Evolutionary conservation across 352 stramenopile genomes (phyloP), one percentile per base, ranked within the genome.

Genomic region (Phytopythium oedochilum): DNA sequence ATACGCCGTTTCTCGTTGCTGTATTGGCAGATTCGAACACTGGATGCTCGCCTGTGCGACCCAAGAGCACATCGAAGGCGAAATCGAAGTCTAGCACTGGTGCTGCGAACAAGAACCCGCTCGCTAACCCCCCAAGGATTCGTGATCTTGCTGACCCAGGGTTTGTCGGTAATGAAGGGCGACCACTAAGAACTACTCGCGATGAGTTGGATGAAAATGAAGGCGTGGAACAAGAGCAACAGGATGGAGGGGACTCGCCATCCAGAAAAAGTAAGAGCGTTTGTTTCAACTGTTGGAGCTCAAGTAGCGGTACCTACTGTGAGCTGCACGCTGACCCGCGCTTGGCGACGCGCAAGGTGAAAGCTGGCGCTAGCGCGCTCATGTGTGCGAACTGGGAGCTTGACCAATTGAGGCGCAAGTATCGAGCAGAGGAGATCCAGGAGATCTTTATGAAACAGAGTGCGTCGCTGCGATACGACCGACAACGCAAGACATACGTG

Each of bases 251-350:
- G 4, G 31, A 55, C 18, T 50, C 43, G 3, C 26, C 54, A 63
- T 23, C 50, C 34, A 3, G 64, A 58, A 35, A 53, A 18, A 36
- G 55, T 45, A 57, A 43, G 5, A 55, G 31, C 8, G 63, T 89
- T 6, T 98, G 92, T 63, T 98, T 98, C 66, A 96, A 96, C 50
- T 98, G 93, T 71, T 98, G 93, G 93, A 96, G 84, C 40, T 81
- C 90, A 11, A 96, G 88, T 49, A 93, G 77, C 26, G 74, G 84
- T 22, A 93, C 86, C 18, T 62, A 78, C 57, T 98, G 69, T 60
- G 95, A 89, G 12, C 49, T 73, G 7, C 80, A 90, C 48, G 36
- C 57, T 20, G 78, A 82, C 29, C 64, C 78, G 9, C 73, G 64
- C 38, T 70, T 83, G 17, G 39, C 50, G 11, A 74, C 55, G 18